Evolutionary conservation across 345 rosid species (phyloP), one percentile per base, ranked within the genome.

Genomic region (Eutrema yunnanense): DNA sequence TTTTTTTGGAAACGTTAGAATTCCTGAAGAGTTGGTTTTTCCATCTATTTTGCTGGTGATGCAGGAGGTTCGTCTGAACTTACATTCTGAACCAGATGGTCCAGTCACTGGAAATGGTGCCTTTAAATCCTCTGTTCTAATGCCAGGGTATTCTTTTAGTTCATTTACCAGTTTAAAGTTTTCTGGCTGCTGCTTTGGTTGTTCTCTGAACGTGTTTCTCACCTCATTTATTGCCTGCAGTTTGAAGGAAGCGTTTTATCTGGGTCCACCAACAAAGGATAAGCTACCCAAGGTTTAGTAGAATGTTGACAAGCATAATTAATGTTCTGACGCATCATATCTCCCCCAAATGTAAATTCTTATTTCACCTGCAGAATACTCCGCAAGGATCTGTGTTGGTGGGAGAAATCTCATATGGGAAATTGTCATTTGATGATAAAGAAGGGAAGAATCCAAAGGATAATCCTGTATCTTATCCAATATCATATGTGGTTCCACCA

Each of bases 71-170:
- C 84, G 84, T 48, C 79, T 95, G 84, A 87, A 73, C 81, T 88
- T 92, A 72, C 89, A 85, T 86, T 84, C 96, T 69, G 87, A 90
- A 86, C 98, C 99, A 62, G 99, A 95, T 86, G 97, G 99, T 42
- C 86, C 96, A 26, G 74, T 92, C 71, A 88, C 82, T 81, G 98
- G 96, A 76, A 90, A 88, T 81, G 96, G 99, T 66, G 73, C 90
- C 78, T 95, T 80, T 75, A 85, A 90, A 55, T 84, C 98, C 72
- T 87, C 97, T 60, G 60, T 80, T 80, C 80, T 92, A 78, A 77
- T 87, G 82, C 99, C 94, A 46, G 96, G 99, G 99, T 92, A 88
- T 57, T 53, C 40, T 77, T 68, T 71, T 66, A 34, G 41, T 34
- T 16, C 63, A 29, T 37, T 49, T 52, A 69, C 56, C 43, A 48